Conservation (phyloP, 495 filamentous ascomycete genomes). For the Penicillium angulare region DNA sequence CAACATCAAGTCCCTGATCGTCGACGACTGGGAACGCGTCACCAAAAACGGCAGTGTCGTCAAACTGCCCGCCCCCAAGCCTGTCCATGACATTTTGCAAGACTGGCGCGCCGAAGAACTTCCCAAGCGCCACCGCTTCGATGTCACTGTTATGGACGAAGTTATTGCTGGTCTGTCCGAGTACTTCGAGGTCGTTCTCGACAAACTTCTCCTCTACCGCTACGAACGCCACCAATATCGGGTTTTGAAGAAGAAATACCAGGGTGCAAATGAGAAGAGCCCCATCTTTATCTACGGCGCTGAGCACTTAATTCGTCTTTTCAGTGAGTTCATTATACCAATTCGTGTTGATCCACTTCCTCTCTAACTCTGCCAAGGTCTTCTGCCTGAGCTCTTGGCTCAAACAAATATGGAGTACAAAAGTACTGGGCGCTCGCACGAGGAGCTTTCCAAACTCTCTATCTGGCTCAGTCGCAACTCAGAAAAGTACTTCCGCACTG, state of each 20-base stretch:
- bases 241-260: slow-evolving; percentile 64
- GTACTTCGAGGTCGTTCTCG: slow-evolving; percentile 87
- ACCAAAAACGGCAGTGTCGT: slow-evolving; percentile 92
- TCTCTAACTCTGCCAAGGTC: slow-evolving; percentile 53
- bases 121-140: slow-evolving; percentile 63
- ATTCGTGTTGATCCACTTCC: slow-evolving; percentile 25
- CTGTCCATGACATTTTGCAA: slow-evolving; percentile 63
- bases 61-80: slow-evolving; percentile 71
- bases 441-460: slow-evolving; percentile 80
- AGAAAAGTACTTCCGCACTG: slow-evolving; percentile 68
- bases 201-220: slow-evolving; percentile 83
- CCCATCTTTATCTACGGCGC: slow-evolving; percentile 83
- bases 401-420: slow-evolving; percentile 97
- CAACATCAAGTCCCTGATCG: slow-evolving; percentile 80
- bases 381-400: slow-evolving; percentile 87
- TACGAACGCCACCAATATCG: slow-evolving; percentile 87
- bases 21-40: slow-evolving; percentile 98
- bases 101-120: slow-evolving; percentile 72
- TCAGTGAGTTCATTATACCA: too few relatives aligned
- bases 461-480: slow-evolving; percentile 76
- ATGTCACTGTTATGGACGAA: slow-evolving; percentile 84
- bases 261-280: slow-evolving; percentile 54
- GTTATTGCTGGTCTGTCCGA: slow-evolving; percentile 77
- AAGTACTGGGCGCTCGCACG: slow-evolving; percentile 79
- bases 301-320: slow-evolving; percentile 83